Evolutionary conservation across 345 rosid genomes (phyloP), one percentile per base, ranked within the genome.

Genomic region (Euphorbia lathyris): DNA sequence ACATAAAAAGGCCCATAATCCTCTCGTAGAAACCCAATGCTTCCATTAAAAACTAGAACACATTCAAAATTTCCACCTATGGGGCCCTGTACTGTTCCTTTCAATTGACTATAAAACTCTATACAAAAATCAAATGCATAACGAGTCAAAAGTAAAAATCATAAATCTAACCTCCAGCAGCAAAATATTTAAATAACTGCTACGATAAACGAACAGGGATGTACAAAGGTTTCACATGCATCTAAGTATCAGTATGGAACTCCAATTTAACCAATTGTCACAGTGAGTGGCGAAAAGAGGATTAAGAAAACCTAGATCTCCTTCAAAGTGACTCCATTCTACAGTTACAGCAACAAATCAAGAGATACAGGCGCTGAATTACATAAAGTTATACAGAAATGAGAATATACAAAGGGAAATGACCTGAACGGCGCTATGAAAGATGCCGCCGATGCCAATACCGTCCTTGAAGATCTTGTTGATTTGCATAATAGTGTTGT

Each of bases 351-450:
- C 2, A 34, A 65, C 0, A 40, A 13, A 65, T 27, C n/a, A 63
- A 52, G 0, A 11, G n/a, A n/a, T n/a, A n/a, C n/a, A n/a, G n/a
- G n/a, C n/a, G n/a, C n/a, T 26, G 23, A 11, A 57, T 25, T 25
- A 0, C 14, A 19, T 26, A 57, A 11, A 22, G 1, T 22, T 22
- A 19, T 0, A 67, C 14, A 7, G 20, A 38, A 0, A 43, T 1
- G 48, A 20, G 19, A 58, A 70, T n/a, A 69, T 76, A 51, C 23
- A 48, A n/a, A n/a, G n/a, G 45, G 13, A 10, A 50, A n/a, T 9
- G 25, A 90, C 99, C 97, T 95, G 96, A 69, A 95, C 86, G 20
- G 99, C 99, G 81, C 97, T 90, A 82, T 95, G 99, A 80, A 95
- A 90, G 86, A 90, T 88, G 70, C 98, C 99, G n/a, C 99, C 98